phyloP scores from a whole-genome alignment of 192 early-diverging fungal species.

The Mortierella hygrophila region DNA sequence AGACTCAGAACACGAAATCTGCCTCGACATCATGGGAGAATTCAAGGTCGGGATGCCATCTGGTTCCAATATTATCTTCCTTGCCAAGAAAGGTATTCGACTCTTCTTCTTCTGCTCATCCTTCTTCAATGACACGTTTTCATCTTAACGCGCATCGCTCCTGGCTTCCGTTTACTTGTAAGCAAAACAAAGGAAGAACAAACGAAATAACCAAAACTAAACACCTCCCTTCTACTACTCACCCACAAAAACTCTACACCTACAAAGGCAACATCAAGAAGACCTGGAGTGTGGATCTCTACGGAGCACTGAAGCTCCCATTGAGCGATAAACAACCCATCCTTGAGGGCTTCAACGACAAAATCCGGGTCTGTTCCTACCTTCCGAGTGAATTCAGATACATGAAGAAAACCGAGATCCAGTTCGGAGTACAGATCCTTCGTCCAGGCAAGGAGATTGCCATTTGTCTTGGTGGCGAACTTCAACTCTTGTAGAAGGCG shows the following conservation, averaged over 20 bases:
- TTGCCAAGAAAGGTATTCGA: conserved; percentile 1
- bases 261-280: not conserved
- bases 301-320: not conserved
- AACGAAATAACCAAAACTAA: no score
- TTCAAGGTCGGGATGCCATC: not conserved
- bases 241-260: no score
- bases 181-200: no score
- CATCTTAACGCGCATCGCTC: not conserved
- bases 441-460: not conserved
- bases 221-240: no score
- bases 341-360: not conserved
- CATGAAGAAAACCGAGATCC: not conserved
- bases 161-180: no score
- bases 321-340: not conserved
- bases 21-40: conserved; percentile 15
- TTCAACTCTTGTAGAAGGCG: not conserved
- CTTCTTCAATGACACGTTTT: not conserved
- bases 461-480: not conserved
- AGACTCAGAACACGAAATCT: not conserved
- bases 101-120: no score
- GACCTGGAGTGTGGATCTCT: not conserved
- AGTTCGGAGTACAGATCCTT: not conserved
- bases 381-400: not conserved
- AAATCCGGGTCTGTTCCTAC: not conserved
- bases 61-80: not conserved